Evolutionary conservation across 2,329 filamentous ascomycete genomes (phyloP), one percentile per base, ranked within the genome.

Genomic region (Fusarium coicis): DNA sequence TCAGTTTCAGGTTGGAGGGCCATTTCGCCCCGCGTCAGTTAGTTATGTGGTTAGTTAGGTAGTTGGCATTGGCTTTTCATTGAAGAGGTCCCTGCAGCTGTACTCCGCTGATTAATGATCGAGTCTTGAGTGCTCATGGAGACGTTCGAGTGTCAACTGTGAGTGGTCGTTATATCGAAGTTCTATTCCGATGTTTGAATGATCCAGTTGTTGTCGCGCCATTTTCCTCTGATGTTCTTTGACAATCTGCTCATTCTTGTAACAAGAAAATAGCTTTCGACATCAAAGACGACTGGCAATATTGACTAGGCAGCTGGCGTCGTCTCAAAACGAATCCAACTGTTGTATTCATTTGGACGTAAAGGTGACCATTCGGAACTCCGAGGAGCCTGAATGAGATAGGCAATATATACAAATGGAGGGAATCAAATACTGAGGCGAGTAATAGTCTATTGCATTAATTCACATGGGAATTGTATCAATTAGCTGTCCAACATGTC

Each of bases 21-120:
- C 70, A 60, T 57, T 74, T 64, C 69, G 57, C 54, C 56, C 55
- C 53, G 53, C 65, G 61, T 63, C 60, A 70, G 70, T 52, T 59
- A 61, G 26, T 15, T 44, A 44, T 21, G 15, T 42, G 15, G 21
- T 10, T 42, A n/a, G 42, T 44, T 19, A 26, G 26, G 26, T 26
- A 47, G 46, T 49, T 32, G n/a, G n/a, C 30, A 36, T 36, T 26
- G 30, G 30, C 23, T 12, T 23, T 32, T 57, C 42, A 23, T 50
- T 56, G n/a, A 57, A 30, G 36, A 44, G 49, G 37, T 53, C 30
- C 46, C 50, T 58, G 28, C 49, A 65, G 36, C 34, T 37, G 26
- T 32, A 58, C 54, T 44, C 40, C 36, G 37, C 39, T 56, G 49
- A 46, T 50, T 18, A 44, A 49, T 56, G 32, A 34, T 54, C 47